Percentiles rank a stretch among this genome's conserved stretches.
Evolutionary conservation across 2,329 filamentous ascomycete genomes (phyloP).

Genomic region (Talaromyces sp.): DNA sequence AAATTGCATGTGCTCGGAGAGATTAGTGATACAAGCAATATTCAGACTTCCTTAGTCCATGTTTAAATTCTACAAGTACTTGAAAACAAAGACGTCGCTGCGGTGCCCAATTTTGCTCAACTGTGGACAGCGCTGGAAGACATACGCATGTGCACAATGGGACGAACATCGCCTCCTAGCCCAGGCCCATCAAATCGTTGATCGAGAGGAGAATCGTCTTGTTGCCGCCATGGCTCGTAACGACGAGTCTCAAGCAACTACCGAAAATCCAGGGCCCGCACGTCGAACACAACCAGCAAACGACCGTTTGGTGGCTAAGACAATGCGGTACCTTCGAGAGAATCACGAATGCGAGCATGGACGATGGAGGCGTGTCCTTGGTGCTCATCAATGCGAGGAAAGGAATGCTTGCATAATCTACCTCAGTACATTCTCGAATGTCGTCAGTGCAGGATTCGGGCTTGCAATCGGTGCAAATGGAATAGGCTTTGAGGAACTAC

Average conservation of each 20-base stretch:
- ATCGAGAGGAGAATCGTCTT: slow-evolving; percentile 21
- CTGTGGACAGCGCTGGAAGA: slow-evolving; percentile 45
- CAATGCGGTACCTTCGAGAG: not conserved
- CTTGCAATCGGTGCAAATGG: not conserved
- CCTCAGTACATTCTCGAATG: not conserved
- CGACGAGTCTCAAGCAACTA: not conserved
- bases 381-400: not conserved
- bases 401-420: not conserved
- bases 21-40: too few relatives aligned
- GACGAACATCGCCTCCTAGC: slow-evolving; percentile 34
- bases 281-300: not conserved
- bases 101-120: slow-evolving; percentile 48
- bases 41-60: too few relatives aligned
- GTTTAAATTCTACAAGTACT: too few relatives aligned
- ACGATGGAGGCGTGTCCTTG: not conserved
- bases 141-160: slow-evolving; percentile 41
- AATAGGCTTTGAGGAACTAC: not conserved
- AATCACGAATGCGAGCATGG: not conserved
- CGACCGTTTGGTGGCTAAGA: not conserved
- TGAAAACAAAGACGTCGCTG: slow-evolving; percentile 34
- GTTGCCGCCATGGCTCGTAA: slow-evolving; percentile 6
- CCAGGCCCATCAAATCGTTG: slow-evolving; percentile 33
- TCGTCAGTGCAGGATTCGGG: not conserved
- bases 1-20: too few relatives aligned
- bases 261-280: not conserved